Evolutionary conservation across 1,139 yeast species (phyloP).

Genomic region (Kazachstania sp.): DNA sequence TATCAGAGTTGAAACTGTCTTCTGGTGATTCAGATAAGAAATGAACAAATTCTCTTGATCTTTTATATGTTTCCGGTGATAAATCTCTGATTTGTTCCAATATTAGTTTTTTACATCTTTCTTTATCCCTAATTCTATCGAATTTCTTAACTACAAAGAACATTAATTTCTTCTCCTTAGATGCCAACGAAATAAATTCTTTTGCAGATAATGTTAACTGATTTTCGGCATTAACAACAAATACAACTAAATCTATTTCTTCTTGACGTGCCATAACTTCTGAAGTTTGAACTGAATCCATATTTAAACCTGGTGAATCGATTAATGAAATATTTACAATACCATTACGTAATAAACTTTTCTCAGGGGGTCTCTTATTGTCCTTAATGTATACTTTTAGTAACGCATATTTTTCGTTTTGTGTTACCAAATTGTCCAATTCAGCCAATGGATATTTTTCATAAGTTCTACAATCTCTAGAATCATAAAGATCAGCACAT

Average conservation of each 20-base stretch:
- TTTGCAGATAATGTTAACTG: conserved; percentile 91
- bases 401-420: conserved; percentile 61
- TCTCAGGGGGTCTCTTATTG: conserved; percentile 50
- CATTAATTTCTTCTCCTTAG: conserved; percentile 82
- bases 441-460: conserved; percentile 45
- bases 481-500: conserved; percentile 38
- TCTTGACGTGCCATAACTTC: conserved; percentile 95
- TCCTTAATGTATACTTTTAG: conserved; percentile 80
- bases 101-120: conserved; percentile 66
- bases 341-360: conserved; percentile 77
- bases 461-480: conserved; percentile 58
- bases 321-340: conserved; percentile 86
- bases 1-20: conserved; percentile 24
- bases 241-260: conserved; percentile 91
- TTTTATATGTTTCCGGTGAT: conserved; percentile 87
- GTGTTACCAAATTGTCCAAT: conserved; percentile 63
- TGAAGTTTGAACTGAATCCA: conserved; percentile 90
- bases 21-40: conserved; percentile 58
- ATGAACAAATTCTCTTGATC: conserved; percentile 85
- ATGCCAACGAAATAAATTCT: conserved; percentile 86
- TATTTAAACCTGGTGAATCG: conserved; percentile 94
- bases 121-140: conserved; percentile 73
- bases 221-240: conserved; percentile 93
- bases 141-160: conserved; percentile 92
- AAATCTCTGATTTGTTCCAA: conserved; percentile 79